These are phyloP conservation scores for Chenopodium formosanum DNA, from an alignment of 148 eudicot genomes.

Conservation along the genomic window DNA sequence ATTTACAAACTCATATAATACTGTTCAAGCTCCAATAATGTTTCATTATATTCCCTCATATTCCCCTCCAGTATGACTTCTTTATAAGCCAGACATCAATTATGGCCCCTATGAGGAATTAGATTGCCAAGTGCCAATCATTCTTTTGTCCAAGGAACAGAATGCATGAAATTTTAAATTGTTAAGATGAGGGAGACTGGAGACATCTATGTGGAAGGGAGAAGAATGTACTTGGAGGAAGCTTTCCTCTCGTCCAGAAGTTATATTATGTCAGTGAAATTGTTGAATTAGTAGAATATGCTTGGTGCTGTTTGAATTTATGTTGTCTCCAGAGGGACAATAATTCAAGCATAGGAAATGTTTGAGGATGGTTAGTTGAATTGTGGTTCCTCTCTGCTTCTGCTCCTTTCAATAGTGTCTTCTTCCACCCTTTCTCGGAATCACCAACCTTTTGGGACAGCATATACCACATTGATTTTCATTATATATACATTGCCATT, in stretches of 20 bases:
- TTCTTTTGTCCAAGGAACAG: background rate
- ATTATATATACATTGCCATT: slow-evolving; percentile 8
- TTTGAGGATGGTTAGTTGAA: slow-evolving; percentile 1
- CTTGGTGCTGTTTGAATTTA: background rate
- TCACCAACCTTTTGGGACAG: background rate
- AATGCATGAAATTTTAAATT: background rate
- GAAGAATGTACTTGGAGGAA: background rate
- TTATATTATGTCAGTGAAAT: background rate
- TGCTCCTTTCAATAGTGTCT: slow-evolving; percentile 3
- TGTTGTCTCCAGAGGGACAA: background rate
- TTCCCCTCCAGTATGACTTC: background rate
- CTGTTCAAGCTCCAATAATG: background rate
- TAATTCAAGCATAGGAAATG: background rate
- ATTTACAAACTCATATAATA: background rate
- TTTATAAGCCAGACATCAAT: background rate
- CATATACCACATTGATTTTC: slow-evolving; percentile 13
- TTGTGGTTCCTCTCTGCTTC: background rate
- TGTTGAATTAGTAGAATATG: background rate
- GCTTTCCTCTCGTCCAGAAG: background rate
- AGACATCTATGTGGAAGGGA: background rate
- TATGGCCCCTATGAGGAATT: background rate
- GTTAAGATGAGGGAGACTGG: background rate
- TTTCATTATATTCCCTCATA: background rate
- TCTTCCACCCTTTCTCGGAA: slow-evolving; percentile 2
- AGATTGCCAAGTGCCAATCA: background rate